These are phyloP conservation scores for Thermothelomyces thermophilus DNA, from an alignment of 2,329 filamentous ascomycete species.

Conservation along the genomic window DNA sequence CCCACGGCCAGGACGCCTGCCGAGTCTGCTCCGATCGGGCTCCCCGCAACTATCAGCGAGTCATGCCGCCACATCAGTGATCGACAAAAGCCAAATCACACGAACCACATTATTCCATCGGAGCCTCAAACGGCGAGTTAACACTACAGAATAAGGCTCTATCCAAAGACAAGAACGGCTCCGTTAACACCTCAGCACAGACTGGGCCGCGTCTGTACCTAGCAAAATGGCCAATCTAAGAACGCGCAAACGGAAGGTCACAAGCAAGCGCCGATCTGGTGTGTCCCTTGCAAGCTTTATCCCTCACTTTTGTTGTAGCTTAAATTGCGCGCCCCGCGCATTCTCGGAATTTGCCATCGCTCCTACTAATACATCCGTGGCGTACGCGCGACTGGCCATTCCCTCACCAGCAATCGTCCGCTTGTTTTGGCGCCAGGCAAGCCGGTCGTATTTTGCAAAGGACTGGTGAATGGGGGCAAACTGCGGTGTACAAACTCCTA, in stretches of 20 bases:
- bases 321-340: conserved; percentile 19
- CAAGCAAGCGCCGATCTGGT: conserved; percentile 5
- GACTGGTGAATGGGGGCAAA: too few species aligned
- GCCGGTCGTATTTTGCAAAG: too few species aligned
- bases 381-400: neutral
- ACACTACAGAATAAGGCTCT: neutral
- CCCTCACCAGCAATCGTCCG: neutral
- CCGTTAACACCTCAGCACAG: neutral
- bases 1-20: conserved; percentile 8
- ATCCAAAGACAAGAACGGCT: neutral
- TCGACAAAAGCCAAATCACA: neutral
- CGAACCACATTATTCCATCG: neutral
- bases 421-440: too few species aligned
- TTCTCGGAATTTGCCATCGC: conserved; percentile 27
- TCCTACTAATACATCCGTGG: conserved; percentile 10
- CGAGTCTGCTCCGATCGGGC: conserved; percentile 1
- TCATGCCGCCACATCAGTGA: conserved; percentile 7
- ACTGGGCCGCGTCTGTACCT: neutral
- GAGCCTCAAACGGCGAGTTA: conserved; percentile 1
- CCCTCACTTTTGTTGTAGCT: too few species aligned
- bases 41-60: conserved; percentile 2
- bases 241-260: neutral
- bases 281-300: neutral
- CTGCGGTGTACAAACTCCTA: too few species aligned
- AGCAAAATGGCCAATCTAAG: neutral